A percentile compares a stretch with the other conserved stretches of the same genome.
Evolutionary conservation across 163 green algal species (phyloP).

Genomic region (Chloroidium sp.): DNA sequence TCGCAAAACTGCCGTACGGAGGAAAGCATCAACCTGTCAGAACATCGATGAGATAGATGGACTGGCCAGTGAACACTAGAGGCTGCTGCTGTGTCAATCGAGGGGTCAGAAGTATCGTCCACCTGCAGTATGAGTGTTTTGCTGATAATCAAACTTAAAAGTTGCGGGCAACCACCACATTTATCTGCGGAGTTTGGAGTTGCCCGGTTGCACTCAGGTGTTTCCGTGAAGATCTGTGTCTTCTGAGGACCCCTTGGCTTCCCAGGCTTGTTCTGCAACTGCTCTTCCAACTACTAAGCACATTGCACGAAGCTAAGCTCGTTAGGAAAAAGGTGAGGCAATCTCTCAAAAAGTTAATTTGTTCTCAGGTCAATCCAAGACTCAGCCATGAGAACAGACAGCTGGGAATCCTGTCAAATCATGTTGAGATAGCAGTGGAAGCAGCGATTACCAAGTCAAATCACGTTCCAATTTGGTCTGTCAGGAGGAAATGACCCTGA

Average conservation of each 20-base stretch:
- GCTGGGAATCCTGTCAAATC: too few species aligned
- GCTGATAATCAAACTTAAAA: too few species aligned
- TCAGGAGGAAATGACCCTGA: too few species aligned
- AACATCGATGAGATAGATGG: constrained; percentile 50
- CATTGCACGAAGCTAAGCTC: too few species aligned
- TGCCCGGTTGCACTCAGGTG: not conserved
- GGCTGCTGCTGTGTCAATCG: constrained; percentile 38
- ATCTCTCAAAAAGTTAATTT: too few species aligned
- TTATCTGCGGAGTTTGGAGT: not conserved
- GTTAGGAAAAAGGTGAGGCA: too few species aligned
- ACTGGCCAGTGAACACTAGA: constrained; percentile 54
- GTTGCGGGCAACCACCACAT: not conserved
- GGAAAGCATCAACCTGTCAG: not conserved
- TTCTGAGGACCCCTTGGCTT: not conserved
- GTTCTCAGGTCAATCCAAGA: too few species aligned
- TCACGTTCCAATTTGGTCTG: too few species aligned
- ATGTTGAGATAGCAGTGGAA: not conserved
- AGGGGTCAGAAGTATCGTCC: constrained; percentile 29
- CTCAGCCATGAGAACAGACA: too few species aligned
- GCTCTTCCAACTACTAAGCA: not conserved
- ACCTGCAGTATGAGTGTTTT: constrained; percentile 15
- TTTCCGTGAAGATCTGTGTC: not conserved
- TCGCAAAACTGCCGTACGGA: too few species aligned
- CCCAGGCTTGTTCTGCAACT: not conserved
- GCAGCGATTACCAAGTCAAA: not conserved